These are phyloP conservation scores for Aspergillus pseudonomiae DNA, from an alignment of 2,329 filamentous ascomycete species.

Conservation along the genomic window DNA sequence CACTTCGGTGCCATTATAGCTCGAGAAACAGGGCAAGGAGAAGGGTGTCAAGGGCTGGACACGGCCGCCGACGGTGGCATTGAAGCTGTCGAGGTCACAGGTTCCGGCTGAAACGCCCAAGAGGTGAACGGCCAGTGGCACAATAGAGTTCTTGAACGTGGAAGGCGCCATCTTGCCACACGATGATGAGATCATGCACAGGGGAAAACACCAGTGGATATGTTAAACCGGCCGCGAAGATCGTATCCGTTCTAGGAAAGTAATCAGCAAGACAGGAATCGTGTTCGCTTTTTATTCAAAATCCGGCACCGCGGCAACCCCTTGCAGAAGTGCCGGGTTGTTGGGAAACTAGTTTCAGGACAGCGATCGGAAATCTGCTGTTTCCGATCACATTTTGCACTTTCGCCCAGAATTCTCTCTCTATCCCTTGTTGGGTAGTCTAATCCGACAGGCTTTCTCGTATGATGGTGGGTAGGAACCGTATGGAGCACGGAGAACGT, in stretches of 20 bases:
- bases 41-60: conserved; percentile 15
- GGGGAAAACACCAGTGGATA: background rate
- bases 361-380: background rate
- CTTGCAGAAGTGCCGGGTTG: background rate
- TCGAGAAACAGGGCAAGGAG: conserved; percentile 18
- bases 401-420: background rate
- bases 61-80: conserved; percentile 13
- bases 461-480: background rate
- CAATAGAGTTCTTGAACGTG: conserved; percentile 4
- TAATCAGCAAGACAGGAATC: background rate
- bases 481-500: background rate
- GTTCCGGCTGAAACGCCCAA: conserved; percentile 2
- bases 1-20: conserved; percentile 14
- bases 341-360: background rate
- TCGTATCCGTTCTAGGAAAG: conserved; percentile 5
- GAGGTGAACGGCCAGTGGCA: conserved; percentile 3
- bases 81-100: conserved; percentile 11
- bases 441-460: background rate
- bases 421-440: background rate
- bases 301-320: background rate
- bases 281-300: background rate
- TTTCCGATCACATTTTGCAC: background rate
- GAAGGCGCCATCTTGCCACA: conserved; percentile 14
- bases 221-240: conserved; percentile 2
- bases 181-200: conserved; percentile 6